Base-by-base conservation (phyloP, 345 rosid genomes). In the Viola odorata region DNA sequence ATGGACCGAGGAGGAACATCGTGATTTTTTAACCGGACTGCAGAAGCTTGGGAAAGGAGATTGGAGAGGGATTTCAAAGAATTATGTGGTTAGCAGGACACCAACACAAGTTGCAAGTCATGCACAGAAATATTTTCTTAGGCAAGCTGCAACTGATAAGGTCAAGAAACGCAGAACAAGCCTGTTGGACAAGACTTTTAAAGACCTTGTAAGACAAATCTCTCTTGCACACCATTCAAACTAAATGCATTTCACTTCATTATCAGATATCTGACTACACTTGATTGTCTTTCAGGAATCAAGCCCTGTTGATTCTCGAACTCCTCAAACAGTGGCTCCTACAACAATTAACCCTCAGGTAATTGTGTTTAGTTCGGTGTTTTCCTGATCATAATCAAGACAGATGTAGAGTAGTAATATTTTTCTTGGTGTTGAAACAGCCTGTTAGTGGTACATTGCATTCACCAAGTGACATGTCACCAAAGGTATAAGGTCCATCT, bases 1-100 rank as follows among this genome's bases (percentile, higher is more conserved):
- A 9, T 88, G 96, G 96, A 82, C 82, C 3, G 83, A 73, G 67
- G 85, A 82, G 32, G 96, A 88, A 48, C 96, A 88, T 39, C 16
- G 72, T 2, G 49, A 7, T 0, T 88, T 88, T 60, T 70, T 88
- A 44, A 52, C 50, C 0, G 96, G 91, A 0, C 69, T 88, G 60
- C 64, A 70, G 37, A 73, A 55, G 54, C 74, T 82, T 0, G 86
- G 91, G 8, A 88, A 79, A 77, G 96, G 96, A 16, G 84, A 83
- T 45, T 83, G 96, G 96, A 80, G 66, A 69, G 87, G 87, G 9
- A 88, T 88, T 14, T 67, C 96, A 7, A 80, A 71, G 62, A 67
- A 64, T 6, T 88, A 39, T 62, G 91, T 85, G 23, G 62, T 53
- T 4, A 80, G 79, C 12, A 74, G 89, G 59, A 78, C 86, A 16